Evolutionary conservation across 495 filamentous ascomycete species (phyloP).

Genomic region (Pyronema domesticum): DNA sequence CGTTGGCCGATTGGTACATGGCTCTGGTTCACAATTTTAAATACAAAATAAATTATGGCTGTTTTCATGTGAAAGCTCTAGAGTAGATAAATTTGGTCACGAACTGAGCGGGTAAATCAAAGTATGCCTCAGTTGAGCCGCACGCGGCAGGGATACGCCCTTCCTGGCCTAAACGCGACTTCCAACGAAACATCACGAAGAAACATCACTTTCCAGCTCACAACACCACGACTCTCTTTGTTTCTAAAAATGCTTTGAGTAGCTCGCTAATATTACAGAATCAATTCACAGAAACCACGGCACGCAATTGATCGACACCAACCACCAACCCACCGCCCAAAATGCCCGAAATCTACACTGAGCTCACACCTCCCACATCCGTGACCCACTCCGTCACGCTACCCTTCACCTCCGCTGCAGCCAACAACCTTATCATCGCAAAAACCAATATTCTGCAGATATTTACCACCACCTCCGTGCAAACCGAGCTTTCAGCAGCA

Average conservation of each 20-base stretch:
- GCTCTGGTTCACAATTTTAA: no score
- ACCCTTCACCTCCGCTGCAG: slow-evolving; percentile 54
- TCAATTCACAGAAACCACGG: no score
- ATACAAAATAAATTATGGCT: no score
- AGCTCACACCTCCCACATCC: slow-evolving; percentile 78
- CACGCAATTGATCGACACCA: not conserved
- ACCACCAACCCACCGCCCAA: slow-evolving; percentile 4
- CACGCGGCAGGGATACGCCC: not conserved
- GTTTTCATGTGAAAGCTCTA: no score
- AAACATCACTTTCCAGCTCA: no score
- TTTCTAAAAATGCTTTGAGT: no score
- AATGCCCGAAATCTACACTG: slow-evolving; percentile 47
- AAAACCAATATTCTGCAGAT: slow-evolving; percentile 85
- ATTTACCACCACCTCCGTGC: slow-evolving; percentile 42
- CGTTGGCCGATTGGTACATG: no score
- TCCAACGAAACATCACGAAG: not conserved
- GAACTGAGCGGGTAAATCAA: not conserved
- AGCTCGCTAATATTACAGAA: no score
- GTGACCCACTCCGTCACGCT: slow-evolving; percentile 73
- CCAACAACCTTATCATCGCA: slow-evolving; percentile 70
- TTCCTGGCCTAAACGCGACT: not conserved
- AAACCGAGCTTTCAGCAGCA: slow-evolving; percentile 31
- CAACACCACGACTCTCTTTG: no score
- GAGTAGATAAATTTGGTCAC: not conserved
- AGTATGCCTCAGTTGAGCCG: not conserved